A percentile compares a stretch with the other conserved stretches of the same genome.
phyloP scores from a whole-genome alignment of 805 yeast genomes.

The Suhomyces faveliae region DNA sequence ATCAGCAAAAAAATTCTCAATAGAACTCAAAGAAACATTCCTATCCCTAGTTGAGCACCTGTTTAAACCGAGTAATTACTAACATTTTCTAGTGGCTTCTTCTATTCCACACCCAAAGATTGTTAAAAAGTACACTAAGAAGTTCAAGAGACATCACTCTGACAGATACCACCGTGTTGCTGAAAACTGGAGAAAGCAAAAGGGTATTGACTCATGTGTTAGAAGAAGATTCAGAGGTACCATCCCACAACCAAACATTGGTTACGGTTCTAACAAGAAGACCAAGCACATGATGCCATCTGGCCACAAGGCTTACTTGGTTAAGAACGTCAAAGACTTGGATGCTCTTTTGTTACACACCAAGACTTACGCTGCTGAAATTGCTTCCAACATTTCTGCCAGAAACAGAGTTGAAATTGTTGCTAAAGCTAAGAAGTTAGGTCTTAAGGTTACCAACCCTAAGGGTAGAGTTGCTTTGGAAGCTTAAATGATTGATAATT shows the following conservation, averaged over 20 bases:
- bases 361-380: constrained; percentile 99
- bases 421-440: constrained; percentile 96
- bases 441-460: constrained; percentile 99
- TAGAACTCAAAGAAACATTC: neutral
- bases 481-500: constrained; percentile 59
- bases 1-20: neutral
- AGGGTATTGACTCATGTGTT: constrained; percentile 99
- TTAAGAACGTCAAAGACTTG: constrained; percentile 88
- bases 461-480: constrained; percentile 97
- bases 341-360: constrained; percentile 96
- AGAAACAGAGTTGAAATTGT: constrained; percentile 96
- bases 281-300: constrained; percentile 94
- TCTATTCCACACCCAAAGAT: constrained; percentile 98
- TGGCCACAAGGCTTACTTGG: constrained; percentile 97
- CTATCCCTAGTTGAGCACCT: neutral
- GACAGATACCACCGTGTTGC: constrained; percentile 98
- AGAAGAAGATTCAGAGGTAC: constrained; percentile 99
- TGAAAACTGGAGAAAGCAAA: constrained; percentile 99
- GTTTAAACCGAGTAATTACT: constrained; percentile 12
- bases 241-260: constrained; percentile 98
- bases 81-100: constrained; percentile 76
- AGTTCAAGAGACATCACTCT: constrained; percentile 99
- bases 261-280: constrained; percentile 99
- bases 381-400: constrained; percentile 97
- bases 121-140: constrained; percentile 98